phyloP scores from a whole-genome alignment of 305 asterid genomes.

The Fraxinus paxiana region DNA sequence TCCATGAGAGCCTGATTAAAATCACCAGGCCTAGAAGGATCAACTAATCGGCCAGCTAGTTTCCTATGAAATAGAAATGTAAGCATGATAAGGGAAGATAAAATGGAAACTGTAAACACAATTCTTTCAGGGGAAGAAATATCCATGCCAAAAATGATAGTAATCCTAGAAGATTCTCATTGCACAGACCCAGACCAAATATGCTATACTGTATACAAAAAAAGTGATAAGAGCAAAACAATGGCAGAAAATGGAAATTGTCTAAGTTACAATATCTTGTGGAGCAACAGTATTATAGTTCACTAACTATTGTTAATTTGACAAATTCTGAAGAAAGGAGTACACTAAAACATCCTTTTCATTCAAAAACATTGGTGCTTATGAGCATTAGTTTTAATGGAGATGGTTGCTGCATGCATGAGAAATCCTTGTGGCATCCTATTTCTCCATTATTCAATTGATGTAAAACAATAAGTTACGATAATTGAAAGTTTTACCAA shows the following conservation, averaged over 20 bases:
- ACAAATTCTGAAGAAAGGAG: background rate
- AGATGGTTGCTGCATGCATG: background rate
- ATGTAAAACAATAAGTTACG: slow-evolving; percentile 3
- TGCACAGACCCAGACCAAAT: background rate
- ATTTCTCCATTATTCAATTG: background rate
- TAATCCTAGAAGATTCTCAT: background rate
- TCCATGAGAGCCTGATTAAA: slow-evolving; percentile 97
- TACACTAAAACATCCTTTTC: background rate
- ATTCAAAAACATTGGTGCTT: background rate
- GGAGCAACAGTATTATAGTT: background rate
- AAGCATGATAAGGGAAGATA: background rate
- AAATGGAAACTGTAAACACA: background rate
- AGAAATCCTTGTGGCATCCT: background rate
- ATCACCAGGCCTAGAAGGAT: slow-evolving; percentile 85
- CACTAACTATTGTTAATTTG: background rate
- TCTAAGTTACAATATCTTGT: background rate
- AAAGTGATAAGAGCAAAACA: background rate
- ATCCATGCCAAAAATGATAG: background rate
- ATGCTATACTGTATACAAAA: background rate
- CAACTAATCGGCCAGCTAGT: slow-evolving; percentile 78
- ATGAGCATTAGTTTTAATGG: background rate
- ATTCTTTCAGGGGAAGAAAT: background rate
- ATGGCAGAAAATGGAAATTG: background rate
- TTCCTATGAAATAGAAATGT: slow-evolving; percentile 45
- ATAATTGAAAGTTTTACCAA: slow-evolving; percentile 50